These are phyloP conservation scores for Potentilla sterilis DNA, from an alignment of 306 rosid species.

Conservation along the genomic window DNA sequence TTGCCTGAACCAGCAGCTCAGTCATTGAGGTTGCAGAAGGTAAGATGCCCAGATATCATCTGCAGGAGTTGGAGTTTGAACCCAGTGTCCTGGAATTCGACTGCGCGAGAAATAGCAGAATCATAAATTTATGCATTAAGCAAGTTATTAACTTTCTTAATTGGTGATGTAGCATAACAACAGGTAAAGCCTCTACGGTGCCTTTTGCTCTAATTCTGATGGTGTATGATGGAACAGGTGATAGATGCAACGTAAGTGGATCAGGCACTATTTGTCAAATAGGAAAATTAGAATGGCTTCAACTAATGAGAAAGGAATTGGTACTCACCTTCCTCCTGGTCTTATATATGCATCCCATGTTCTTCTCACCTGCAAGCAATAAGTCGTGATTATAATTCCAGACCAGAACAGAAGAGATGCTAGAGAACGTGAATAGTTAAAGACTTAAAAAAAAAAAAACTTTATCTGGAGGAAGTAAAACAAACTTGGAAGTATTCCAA, in stretches of 20 bases:
- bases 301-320: constrained; percentile 1
- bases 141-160: too few relatives aligned
- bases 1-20: too few relatives aligned
- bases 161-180: too few relatives aligned
- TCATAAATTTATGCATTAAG: not conserved
- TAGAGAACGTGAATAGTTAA: not conserved
- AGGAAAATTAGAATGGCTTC: not conserved
- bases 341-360: constrained; percentile 90
- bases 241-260: too few relatives aligned
- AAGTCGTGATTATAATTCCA: constrained; percentile 4
- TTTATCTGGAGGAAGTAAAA: not conserved
- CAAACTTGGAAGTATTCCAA: constrained; percentile 7
- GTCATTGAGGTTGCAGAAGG: too few relatives aligned
- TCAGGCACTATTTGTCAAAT: not conserved
- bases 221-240: too few relatives aligned
- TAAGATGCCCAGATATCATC: too few relatives aligned
- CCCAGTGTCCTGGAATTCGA: constrained; percentile 90
- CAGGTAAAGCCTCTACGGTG: too few relatives aligned
- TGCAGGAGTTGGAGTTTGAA: constrained; percentile 26
- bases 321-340: constrained; percentile 86
- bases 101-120: constrained; percentile 39
- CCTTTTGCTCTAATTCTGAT: too few relatives aligned
- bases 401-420: constrained; percentile 10
- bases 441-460: not conserved
- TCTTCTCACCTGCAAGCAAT: constrained; percentile 79